phyloP scores from a whole-genome alignment of 2,329 filamentous ascomycete species.

The Lojkania enalia region DNA sequence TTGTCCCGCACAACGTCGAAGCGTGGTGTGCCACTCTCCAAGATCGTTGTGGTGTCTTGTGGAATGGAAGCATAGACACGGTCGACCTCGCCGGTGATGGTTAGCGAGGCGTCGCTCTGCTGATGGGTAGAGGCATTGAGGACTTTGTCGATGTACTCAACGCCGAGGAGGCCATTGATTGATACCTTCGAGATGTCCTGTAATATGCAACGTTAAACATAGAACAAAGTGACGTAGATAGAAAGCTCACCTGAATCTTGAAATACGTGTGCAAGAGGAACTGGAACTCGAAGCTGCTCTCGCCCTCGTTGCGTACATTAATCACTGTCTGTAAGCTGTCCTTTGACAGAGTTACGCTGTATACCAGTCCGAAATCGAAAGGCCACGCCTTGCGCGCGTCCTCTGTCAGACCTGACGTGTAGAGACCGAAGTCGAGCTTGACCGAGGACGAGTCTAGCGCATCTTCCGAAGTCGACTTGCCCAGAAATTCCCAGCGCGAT shows the following conservation, averaged over 20 bases:
- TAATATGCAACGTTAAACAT: too few relatives aligned
- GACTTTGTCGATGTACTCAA: slow-evolving; percentile 84
- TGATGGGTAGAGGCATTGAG: slow-evolving; percentile 65
- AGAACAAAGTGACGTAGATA: too few relatives aligned
- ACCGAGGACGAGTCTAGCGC: slow-evolving; percentile 61
- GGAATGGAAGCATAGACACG: slow-evolving; percentile 75
- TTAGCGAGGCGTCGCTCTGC: slow-evolving; percentile 66
- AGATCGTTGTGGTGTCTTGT: slow-evolving; percentile 65
- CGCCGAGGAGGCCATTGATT: slow-evolving; percentile 75
- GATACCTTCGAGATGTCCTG: slow-evolving; percentile 78
- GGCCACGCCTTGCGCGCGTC: slow-evolving; percentile 76
- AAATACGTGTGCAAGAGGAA: slow-evolving; percentile 91
- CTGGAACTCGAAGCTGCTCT: slow-evolving; percentile 85
- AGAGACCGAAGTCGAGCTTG: slow-evolving; percentile 95
- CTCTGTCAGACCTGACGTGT: slow-evolving; percentile 69
- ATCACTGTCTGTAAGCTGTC: slow-evolving; percentile 78
- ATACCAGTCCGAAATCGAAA: slow-evolving; percentile 85
- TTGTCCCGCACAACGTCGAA: slow-evolving; percentile 83
- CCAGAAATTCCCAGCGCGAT: slow-evolving; percentile 90
- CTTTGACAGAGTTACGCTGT: slow-evolving; percentile 83
- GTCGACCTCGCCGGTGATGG: slow-evolving; percentile 79
- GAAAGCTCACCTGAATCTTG: slow-evolving; percentile 69
- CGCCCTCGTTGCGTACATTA: slow-evolving; percentile 86
- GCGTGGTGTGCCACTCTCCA: slow-evolving; percentile 63
- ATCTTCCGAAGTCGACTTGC: slow-evolving; percentile 74